Conservation (phyloP, 768 basidiomycete species). For the Ramaria rubella region DNA sequence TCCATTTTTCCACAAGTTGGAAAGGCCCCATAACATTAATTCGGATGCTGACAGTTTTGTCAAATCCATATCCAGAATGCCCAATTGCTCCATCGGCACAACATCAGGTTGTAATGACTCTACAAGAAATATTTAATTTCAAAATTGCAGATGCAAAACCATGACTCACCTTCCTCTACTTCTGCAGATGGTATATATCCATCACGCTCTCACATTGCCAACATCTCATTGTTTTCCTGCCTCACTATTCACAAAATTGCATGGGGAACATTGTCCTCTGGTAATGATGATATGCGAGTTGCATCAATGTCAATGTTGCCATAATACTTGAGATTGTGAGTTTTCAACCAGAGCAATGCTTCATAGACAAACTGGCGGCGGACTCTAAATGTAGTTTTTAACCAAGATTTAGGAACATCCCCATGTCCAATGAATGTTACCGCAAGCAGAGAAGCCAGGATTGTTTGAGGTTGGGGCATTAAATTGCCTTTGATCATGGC, state of each 20-base stretch:
- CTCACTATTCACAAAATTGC: slow-evolving; percentile 20
- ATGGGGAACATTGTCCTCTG: slow-evolving; percentile 29
- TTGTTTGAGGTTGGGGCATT: slow-evolving; percentile 25
- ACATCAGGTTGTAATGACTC: slow-evolving; percentile 16
- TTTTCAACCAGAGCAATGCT: slow-evolving; percentile 33
- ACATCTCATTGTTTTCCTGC: slow-evolving; percentile 13
- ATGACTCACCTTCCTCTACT: not conserved
- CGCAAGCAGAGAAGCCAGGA: slow-evolving; percentile 28
- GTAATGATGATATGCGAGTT: slow-evolving; percentile 18
- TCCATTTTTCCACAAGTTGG: slow-evolving; percentile 17
- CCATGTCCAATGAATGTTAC: slow-evolving; percentile 32
- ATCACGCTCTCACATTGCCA: slow-evolving; percentile 22
- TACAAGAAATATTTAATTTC: not conserved
- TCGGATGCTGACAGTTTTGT: slow-evolving; percentile 17
- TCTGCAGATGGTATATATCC: slow-evolving; percentile 25
- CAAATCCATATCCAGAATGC: slow-evolving; percentile 25
- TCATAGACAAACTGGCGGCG: slow-evolving; percentile 21
- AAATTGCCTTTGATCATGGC: slow-evolving; percentile 29
- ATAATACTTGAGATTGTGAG: slow-evolving; percentile 29
- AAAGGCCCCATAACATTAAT: slow-evolving; percentile 25
- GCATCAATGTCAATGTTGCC: slow-evolving; percentile 22
- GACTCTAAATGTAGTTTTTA: slow-evolving; percentile 29
- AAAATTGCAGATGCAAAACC: not conserved
- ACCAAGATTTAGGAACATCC: slow-evolving; percentile 21
- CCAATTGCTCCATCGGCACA: slow-evolving; percentile 23